A percentile compares a stretch with the other conserved stretches of the same genome.
Evolutionary conservation across 2,329 filamentous ascomycete species (phyloP).

Genomic region (Apiospora rasikravindrae): DNA sequence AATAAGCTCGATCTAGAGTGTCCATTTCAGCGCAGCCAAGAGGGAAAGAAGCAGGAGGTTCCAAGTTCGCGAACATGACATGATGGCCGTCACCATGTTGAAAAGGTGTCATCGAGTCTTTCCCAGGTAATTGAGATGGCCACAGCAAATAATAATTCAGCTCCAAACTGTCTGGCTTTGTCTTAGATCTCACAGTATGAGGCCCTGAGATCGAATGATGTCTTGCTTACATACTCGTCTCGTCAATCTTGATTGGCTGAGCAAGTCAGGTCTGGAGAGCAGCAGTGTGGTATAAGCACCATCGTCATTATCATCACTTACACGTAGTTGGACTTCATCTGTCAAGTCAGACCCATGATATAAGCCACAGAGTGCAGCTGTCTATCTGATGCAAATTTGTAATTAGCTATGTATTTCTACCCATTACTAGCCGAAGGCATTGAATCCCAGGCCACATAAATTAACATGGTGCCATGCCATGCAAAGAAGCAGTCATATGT

Average conservation of each 20-base stretch:
- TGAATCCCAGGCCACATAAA: not conserved
- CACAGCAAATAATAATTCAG: constrained; percentile 5
- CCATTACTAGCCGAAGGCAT: not conserved
- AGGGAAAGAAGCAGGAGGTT: not conserved
- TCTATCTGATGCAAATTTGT: not conserved
- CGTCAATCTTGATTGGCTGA: not conserved
- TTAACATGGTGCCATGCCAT: not conserved
- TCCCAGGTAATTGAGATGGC: not conserved
- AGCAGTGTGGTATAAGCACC: not conserved
- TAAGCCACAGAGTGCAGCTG: not conserved
- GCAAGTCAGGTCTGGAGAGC: not conserved
- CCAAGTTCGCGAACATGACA: not conserved
- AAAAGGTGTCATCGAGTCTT: not conserved
- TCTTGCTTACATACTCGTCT: not conserved
- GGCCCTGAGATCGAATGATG: not conserved
- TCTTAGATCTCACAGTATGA: not conserved
- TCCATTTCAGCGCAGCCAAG: constrained; percentile 1
- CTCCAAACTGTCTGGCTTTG: not conserved
- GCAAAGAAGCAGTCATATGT: not conserved
- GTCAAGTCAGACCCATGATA: not conserved
- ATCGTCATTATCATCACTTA: not conserved
- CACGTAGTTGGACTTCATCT: not conserved
- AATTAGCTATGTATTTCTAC: too few species aligned
- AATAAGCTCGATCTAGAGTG: not conserved
- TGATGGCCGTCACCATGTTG: not conserved